Conservation (phyloP, 495 filamentous ascomycete genomes). For the Penicillium crystallinum region DNA sequence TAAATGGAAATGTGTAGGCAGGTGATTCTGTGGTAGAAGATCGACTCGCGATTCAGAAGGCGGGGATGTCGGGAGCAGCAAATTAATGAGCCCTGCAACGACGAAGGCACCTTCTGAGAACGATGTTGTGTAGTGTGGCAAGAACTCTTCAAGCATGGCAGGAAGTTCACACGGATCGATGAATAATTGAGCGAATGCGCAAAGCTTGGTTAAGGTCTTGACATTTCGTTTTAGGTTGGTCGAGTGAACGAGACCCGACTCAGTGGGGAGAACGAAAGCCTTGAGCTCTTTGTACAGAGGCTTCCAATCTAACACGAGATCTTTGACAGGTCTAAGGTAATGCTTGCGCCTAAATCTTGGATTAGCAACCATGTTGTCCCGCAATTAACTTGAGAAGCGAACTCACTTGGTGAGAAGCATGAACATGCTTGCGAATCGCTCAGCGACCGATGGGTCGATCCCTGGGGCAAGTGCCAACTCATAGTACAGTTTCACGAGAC, state of each 20-base stretch:
- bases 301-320: constrained; percentile 87
- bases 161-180: constrained; percentile 84
- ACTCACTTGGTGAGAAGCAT: constrained; percentile 85
- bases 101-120: constrained; percentile 85
- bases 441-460: constrained; percentile 71
- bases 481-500: constrained; percentile 87
- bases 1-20: constrained; percentile 91
- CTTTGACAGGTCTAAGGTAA: constrained; percentile 82
- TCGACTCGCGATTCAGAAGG: constrained; percentile 62
- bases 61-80: constrained; percentile 81
- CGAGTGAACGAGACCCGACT: constrained; percentile 61
- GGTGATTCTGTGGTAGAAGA: constrained; percentile 73
- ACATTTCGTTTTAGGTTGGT: constrained; percentile 62
- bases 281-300: constrained; percentile 91
- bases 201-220: constrained; percentile 77
- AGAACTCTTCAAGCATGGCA: constrained; percentile 85
- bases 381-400: not conserved
- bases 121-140: constrained; percentile 94
- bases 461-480: constrained; percentile 89
- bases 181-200: constrained; percentile 82
- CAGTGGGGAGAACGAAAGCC: constrained; percentile 76
- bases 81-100: constrained; percentile 76
- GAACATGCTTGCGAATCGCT: constrained; percentile 95
- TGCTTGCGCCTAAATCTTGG: constrained; percentile 78
- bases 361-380: constrained; percentile 20